phyloP scores from a whole-genome alignment of 306 rosid species.

The Fragaria iinumae region DNA sequence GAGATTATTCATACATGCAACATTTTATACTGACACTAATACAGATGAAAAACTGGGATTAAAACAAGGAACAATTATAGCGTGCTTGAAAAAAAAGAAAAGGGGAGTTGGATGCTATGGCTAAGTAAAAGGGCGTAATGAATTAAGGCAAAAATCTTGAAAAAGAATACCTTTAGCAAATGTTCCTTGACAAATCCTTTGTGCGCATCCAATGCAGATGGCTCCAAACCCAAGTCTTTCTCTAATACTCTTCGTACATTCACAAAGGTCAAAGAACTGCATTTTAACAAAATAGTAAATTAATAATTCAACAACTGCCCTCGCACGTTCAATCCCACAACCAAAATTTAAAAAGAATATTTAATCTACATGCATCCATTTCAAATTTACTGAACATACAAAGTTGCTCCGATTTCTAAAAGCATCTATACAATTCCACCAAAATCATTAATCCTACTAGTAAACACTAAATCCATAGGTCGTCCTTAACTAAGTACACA shows the following conservation, averaged over 20 bases:
- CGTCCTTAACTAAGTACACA: neutral
- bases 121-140: constrained; percentile 7
- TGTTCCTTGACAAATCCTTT: constrained; percentile 79
- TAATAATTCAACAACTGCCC: constrained; percentile 7
- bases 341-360: neutral
- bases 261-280: constrained; percentile 90
- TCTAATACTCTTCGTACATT: constrained; percentile 93
- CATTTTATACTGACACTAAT: neutral
- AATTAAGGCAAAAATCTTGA: neutral
- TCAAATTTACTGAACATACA: constrained; percentile 1
- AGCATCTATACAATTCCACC: neutral
- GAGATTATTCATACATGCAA: neutral
- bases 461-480: neutral
- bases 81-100: neutral
- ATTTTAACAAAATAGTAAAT: constrained; percentile 21
- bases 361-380: neutral
- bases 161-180: constrained; percentile 55
- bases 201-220: constrained; percentile 70
- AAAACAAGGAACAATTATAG: too few species aligned
- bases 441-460: neutral
- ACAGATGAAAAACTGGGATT: neutral
- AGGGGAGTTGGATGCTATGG: neutral
- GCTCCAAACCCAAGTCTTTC: constrained; percentile 69
- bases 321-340: neutral
- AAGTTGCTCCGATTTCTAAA: too few species aligned